Percentiles rank a stretch among this genome's conserved stretches.
These are phyloP conservation scores for Pyricularia pennisetigena DNA, from an alignment of 2,329 filamentous ascomycete species.

Conservation along the genomic window DNA sequence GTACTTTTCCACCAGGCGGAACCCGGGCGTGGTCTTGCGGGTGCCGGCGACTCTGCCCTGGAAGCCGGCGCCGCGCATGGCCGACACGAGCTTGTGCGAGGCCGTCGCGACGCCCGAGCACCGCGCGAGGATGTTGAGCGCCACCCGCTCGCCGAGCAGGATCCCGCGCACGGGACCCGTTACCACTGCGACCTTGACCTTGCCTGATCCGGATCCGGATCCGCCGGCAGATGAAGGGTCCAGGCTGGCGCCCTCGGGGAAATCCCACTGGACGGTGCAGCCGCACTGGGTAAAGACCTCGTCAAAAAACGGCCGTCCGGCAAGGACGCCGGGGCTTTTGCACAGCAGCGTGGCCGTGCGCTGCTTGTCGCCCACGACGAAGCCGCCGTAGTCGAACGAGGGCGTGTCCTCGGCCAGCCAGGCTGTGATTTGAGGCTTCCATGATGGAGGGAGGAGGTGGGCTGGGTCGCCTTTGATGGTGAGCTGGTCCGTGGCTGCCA, in stretches of 20 bases:
- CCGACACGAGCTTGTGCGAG: constrained; percentile 42
- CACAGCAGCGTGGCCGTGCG: constrained; percentile 58
- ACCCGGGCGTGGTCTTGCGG: constrained; percentile 93
- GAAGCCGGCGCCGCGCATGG: constrained; percentile 60
- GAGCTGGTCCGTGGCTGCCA: background rate
- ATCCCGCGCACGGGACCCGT: constrained; percentile 69
- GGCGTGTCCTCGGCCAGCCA: constrained; percentile 97
- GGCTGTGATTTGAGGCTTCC: constrained; percentile 67
- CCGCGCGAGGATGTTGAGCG: constrained; percentile 79
- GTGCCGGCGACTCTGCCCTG: constrained; percentile 82
- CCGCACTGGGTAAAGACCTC: constrained; percentile 86
- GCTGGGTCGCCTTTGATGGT: constrained; percentile 28
- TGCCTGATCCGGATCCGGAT: constrained; percentile 14
- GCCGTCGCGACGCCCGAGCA: constrained; percentile 85
- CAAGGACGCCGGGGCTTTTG: constrained; percentile 70
- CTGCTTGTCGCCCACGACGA: constrained; percentile 71
- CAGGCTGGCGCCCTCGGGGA: constrained; percentile 63
- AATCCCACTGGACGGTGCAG: constrained; percentile 86
- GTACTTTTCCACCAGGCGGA: constrained; percentile 94
- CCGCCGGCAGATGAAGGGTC: constrained; percentile 29
- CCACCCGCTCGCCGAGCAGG: constrained; percentile 87
- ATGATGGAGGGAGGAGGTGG: constrained; percentile 75
- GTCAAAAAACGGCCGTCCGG: constrained; percentile 89
- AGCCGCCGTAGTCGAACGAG: constrained; percentile 93
- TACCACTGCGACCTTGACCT: constrained; percentile 64